Evolutionary conservation across 192 early-diverging fungal species (phyloP), one percentile per base, ranked within the genome.

Genomic region (Paraglomus occultum): DNA sequence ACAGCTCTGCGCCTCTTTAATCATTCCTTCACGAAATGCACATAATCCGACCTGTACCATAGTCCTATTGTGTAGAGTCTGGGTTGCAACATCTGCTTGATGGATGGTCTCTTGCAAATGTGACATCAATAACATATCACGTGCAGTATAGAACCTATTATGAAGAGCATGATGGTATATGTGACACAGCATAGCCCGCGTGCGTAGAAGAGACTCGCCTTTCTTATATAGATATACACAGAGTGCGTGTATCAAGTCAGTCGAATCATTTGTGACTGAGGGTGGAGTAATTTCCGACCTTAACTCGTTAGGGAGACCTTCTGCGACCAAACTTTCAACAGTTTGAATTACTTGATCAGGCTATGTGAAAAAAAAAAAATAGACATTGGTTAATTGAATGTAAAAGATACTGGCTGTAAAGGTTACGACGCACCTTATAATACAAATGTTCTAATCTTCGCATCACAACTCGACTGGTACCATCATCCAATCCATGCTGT

Each of bases 61-160:
- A 2, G 95, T 88, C 44, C 97, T 90, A 86, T 99, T 99, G 85
- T 91, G 95, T 63, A 99, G 83, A 49, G 96, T 93, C 81, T 98
- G 95, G 15, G 94, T 97, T 52, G 83, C 82, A 62, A 97, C 78
- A 71, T 99, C 97, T 18, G 91, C 91, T 74, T 90, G 88, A 43
- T 87, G 85, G 64, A 95, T 90, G 63, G 85, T 88, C 73, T 99
- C 97, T 83, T 99, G 97, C 55, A 99, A 85, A 75, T 96, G 94
- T 23, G 96, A 98, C 97, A 98, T 98, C 74, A 98, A 88, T 55
- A 99, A 82, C 84, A 98, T 85, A 70, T 99, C 95, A 76, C 95
- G 90, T 8, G 97, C 96, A 45, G 85, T 76, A 76, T 94, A 85
- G 87, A 91, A 99, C 42, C 92, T 86, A 81, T 96, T 92, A 80